A percentile compares a stretch with the other conserved stretches of the same genome.
phyloP scores from a whole-genome alignment of 208 protist species.

The Porcisia deanei region DNA sequence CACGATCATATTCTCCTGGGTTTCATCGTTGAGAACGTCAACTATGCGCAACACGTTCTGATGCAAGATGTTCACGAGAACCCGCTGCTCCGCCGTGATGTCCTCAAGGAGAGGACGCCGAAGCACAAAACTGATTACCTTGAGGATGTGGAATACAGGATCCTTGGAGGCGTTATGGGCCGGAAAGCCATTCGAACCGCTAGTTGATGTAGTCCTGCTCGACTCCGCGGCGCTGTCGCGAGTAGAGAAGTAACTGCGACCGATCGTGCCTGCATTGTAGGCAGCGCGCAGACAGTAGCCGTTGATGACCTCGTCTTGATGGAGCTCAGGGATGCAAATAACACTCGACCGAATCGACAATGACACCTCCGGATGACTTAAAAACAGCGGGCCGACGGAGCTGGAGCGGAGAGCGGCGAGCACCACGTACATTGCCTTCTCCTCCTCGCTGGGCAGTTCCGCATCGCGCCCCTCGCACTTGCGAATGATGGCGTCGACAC shows the following conservation, averaged over 20 bases:
- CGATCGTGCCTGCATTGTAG: slow-evolving; percentile 69
- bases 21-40: slow-evolving; percentile 76
- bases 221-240: slow-evolving; percentile 10
- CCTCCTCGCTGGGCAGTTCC: slow-evolving; percentile 31
- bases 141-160: slow-evolving; percentile 42
- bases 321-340: slow-evolving; percentile 64
- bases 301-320: slow-evolving; percentile 54
- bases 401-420: slow-evolving; percentile 50
- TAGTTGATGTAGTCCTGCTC: slow-evolving; percentile 5
- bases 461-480: slow-evolving; percentile 35
- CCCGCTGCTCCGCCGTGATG: slow-evolving; percentile 62
- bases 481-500: slow-evolving; percentile 50
- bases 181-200: not conserved
- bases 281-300: slow-evolving; percentile 48
- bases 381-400: slow-evolving; percentile 56
- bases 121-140: slow-evolving; percentile 78
- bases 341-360: slow-evolving; percentile 78
- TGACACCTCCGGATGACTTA: slow-evolving; percentile 71
- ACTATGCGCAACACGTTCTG: slow-evolving; percentile 54
- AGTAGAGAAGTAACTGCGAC: slow-evolving; percentile 63
- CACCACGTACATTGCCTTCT: slow-evolving; percentile 50
- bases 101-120: slow-evolving; percentile 40
- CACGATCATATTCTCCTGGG: slow-evolving; percentile 78
- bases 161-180: slow-evolving; percentile 10
- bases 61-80: slow-evolving; percentile 55